phyloP scores from a whole-genome alignment of 352 stramenopile genomes.

The Pythium biforme region DNA sequence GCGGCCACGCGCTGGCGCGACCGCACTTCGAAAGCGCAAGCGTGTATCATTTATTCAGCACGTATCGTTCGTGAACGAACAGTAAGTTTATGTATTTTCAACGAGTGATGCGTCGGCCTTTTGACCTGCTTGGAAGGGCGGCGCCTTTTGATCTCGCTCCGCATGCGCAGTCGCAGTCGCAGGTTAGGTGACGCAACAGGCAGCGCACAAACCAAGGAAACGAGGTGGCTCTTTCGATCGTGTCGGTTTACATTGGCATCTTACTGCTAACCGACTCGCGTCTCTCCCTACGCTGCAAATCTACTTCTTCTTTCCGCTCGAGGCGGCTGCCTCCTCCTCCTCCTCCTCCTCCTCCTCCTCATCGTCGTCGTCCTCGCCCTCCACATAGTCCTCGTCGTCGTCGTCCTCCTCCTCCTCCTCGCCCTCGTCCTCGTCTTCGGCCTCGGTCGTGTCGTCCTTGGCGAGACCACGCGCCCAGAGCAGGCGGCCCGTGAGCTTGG shows the following conservation, averaged over 20 bases:
- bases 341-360: slow-evolving; percentile 33
- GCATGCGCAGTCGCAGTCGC: no score
- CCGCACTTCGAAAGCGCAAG: slow-evolving; percentile 77
- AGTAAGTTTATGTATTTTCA: background rate
- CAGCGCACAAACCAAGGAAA: no score
- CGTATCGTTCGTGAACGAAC: slow-evolving; percentile 68
- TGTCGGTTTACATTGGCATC: background rate
- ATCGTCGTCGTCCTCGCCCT: slow-evolving; percentile 39
- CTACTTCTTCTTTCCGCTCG: slow-evolving; percentile 26
- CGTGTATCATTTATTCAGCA: slow-evolving; percentile 88
- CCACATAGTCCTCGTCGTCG: slow-evolving; percentile 45
- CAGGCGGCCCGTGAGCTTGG: slow-evolving; percentile 78
- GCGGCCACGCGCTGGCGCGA: slow-evolving; percentile 58
- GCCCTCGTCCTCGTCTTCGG: slow-evolving; percentile 53
- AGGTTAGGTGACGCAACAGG: no score
- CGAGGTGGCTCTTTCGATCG: no score
- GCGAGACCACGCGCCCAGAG: slow-evolving; percentile 76
- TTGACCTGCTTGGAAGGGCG: no score
- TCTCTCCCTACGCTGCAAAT: background rate
- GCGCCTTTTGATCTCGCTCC: no score
- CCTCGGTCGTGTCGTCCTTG: slow-evolving; percentile 55
- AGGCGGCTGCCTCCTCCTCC: slow-evolving; percentile 30
- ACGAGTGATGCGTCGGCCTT: no score
- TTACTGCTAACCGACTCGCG: background rate
- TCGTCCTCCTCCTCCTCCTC: slow-evolving; percentile 43